phyloP scores from a whole-genome alignment of 805 yeast genomes.

The Sugiyamaella qingdaonensis region DNA sequence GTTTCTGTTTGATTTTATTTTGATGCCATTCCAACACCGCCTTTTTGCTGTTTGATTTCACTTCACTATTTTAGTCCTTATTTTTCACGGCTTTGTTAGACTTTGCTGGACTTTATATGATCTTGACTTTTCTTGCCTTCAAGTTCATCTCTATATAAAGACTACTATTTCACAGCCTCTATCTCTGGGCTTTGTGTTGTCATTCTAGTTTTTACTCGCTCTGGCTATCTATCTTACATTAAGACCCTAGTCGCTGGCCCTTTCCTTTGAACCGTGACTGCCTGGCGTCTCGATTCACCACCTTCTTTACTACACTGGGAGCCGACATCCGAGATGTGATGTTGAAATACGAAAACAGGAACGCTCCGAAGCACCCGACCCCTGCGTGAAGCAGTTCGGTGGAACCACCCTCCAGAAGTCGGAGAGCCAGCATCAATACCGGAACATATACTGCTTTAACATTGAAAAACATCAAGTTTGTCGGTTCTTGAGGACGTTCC shows the following conservation, averaged over 20 bases:
- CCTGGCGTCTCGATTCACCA: background rate
- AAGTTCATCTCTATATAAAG: too few relatives aligned
- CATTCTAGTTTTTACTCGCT: too few relatives aligned
- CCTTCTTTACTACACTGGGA: background rate
- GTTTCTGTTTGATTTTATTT: too few relatives aligned
- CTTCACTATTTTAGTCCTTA: too few relatives aligned
- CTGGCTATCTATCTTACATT: background rate
- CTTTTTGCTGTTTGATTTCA: too few relatives aligned
- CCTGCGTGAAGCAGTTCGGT: constrained; percentile 23
- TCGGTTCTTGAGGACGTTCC: constrained; percentile 29
- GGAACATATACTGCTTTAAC: constrained; percentile 33
- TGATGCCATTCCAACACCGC: too few relatives aligned
- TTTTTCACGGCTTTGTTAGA: too few relatives aligned
- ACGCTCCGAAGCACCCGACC: constrained; percentile 32
- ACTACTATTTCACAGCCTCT: too few relatives aligned
- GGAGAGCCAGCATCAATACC: constrained; percentile 28
- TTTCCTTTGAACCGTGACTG: constrained; percentile 19
- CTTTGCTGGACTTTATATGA: too few relatives aligned
- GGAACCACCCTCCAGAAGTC: constrained; percentile 29
- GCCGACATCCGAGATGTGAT: constrained; percentile 8
- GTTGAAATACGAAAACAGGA: constrained; percentile 30
- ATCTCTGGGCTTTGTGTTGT: too few relatives aligned
- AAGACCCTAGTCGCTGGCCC: constrained; percentile 27
- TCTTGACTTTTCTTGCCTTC: too few relatives aligned
- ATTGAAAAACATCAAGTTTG: constrained; percentile 29